Conservation (phyloP, 441 rosid genomes). For the Euphorbia corollata region DNA sequence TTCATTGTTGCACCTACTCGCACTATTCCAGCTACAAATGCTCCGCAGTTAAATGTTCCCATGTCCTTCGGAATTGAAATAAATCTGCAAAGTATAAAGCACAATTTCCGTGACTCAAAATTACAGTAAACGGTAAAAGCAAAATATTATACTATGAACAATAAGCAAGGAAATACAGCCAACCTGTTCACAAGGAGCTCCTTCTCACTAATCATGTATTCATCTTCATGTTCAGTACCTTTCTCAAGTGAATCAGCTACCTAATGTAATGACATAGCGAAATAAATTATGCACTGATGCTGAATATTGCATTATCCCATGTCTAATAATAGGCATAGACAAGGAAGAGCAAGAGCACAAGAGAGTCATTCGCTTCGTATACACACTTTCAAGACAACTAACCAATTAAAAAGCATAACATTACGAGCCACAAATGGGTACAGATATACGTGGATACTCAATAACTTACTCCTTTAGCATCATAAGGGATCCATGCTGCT, state of each 20-base stretch:
- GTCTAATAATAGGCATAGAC: constrained; percentile 1
- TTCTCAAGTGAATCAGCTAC: constrained; percentile 98
- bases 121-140: not conserved
- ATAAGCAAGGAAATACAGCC: constrained; percentile 3
- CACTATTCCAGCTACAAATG: constrained; percentile 95
- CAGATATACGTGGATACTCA: not conserved
- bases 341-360: not conserved
- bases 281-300: constrained; percentile 1
- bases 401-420: not conserved
- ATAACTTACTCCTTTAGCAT: constrained; percentile 10
- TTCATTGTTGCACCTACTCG: constrained; percentile 42
- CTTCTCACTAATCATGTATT: constrained; percentile 97
- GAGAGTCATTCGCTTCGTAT: not conserved
- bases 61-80: constrained; percentile 95
- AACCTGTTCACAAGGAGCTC: constrained; percentile 94
- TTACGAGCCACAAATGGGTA: not conserved
- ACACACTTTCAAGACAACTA: not conserved
- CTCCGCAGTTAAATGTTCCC: constrained; percentile 96
- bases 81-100: constrained; percentile 41
- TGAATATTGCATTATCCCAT: not conserved
- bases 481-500: constrained; percentile 4
- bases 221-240: constrained; percentile 98
- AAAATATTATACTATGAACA: constrained; percentile 9
- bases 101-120: constrained; percentile 7
- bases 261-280: constrained; percentile 27